Conservation (phyloP, 2,329 filamentous ascomycete genomes). For the Cadophora gregata region DNA sequence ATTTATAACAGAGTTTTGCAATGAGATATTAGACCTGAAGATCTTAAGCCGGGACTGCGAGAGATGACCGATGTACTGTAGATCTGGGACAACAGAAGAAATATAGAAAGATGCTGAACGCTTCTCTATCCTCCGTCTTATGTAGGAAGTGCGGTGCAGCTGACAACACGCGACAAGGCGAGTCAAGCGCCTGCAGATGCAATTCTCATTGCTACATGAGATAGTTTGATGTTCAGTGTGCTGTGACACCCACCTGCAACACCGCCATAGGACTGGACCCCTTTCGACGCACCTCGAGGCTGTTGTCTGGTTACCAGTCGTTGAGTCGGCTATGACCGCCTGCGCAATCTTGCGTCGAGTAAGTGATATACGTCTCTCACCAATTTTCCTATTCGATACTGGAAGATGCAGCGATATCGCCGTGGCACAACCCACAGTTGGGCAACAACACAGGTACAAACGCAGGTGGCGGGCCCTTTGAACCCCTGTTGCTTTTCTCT, state of each 20-base stretch:
- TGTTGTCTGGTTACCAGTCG: constrained; percentile 11
- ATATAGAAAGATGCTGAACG: neutral
- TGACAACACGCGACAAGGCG: constrained; percentile 13
- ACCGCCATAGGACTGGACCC: neutral
- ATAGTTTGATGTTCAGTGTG: constrained; percentile 7
- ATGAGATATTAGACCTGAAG: neutral
- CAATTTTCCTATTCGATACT: neutral
- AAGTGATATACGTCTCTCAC: neutral
- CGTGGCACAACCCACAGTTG: constrained; percentile 20
- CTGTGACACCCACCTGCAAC: constrained; percentile 6
- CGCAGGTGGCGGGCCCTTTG: constrained; percentile 19
- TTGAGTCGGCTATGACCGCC: constrained; percentile 1
- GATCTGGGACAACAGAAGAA: neutral
- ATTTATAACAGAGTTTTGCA: constrained; percentile 2
- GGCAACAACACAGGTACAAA: constrained; percentile 32
- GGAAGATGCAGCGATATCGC: constrained; percentile 5
- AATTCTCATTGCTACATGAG: neutral
- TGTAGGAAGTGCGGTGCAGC: constrained; percentile 19
- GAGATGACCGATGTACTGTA: neutral
- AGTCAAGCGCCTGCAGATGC: constrained; percentile 14
- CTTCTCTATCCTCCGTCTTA: constrained; percentile 6
- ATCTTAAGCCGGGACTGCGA: neutral
- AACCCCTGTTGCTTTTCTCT: constrained; percentile 25
- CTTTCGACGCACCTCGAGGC: constrained; percentile 1
- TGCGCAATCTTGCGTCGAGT: neutral